These are phyloP conservation scores for Whalleya microplaca DNA, from an alignment of 2,329 filamentous ascomycete species.

Conservation along the genomic window DNA sequence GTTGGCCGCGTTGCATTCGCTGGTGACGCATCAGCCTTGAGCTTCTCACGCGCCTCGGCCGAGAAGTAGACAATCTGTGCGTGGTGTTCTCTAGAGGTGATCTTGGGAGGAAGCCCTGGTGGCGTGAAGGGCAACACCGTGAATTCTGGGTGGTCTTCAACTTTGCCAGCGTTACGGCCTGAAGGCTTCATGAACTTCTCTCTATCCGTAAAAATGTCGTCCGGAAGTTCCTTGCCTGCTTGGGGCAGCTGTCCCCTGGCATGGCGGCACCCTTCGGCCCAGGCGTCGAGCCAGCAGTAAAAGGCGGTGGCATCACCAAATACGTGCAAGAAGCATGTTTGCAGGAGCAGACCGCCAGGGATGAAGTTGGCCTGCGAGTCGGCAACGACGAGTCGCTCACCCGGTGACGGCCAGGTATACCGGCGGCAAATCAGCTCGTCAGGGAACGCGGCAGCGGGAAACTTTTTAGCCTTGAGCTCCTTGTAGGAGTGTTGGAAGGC, in stretches of 20 bases:
- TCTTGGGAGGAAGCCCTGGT: slow-evolving; percentile 36
- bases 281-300: slow-evolving; percentile 37
- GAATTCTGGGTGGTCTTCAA: slow-evolving; percentile 39
- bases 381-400: slow-evolving; percentile 24
- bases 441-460: slow-evolving; percentile 31
- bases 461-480: slow-evolving; percentile 33
- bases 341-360: slow-evolving; percentile 35
- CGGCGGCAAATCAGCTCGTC: slow-evolving; percentile 31
- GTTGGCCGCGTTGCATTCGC: slow-evolving; percentile 31
- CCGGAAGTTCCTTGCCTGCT: slow-evolving; percentile 30
- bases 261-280: slow-evolving; percentile 42
- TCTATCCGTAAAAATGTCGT: slow-evolving; percentile 36
- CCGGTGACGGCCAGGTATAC: slow-evolving; percentile 31
- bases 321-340: slow-evolving; percentile 37
- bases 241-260: slow-evolving; percentile 32
- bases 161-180: slow-evolving; percentile 32
- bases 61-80: slow-evolving; percentile 40
- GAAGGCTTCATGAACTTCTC: slow-evolving; percentile 36
- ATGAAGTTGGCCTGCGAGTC: slow-evolving; percentile 38
- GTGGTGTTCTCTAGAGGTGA: slow-evolving; percentile 36
- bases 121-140: slow-evolving; percentile 37
- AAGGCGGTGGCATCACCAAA: slow-evolving; percentile 40
- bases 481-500: slow-evolving; percentile 31
- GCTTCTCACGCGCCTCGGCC: slow-evolving; percentile 30
- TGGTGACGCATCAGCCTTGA: slow-evolving; percentile 39